These are phyloP conservation scores for Schizothecium vesticola DNA, from an alignment of 495 filamentous ascomycete species.

Conservation along the genomic window DNA sequence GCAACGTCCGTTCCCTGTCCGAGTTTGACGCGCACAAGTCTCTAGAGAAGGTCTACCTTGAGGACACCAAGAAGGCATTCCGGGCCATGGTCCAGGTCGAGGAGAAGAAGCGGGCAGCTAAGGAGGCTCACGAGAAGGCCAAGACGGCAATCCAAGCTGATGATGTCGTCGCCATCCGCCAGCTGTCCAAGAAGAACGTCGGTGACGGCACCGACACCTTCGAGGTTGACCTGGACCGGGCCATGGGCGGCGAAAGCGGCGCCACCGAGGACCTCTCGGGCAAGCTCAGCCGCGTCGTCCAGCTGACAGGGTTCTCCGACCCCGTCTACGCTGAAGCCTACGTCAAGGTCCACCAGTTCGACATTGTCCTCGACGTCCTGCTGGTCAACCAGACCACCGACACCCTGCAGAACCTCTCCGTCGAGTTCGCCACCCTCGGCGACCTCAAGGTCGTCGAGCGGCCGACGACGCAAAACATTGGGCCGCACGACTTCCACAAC, in stretches of 20 bases:
- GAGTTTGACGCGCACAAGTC: slow-evolving; percentile 88
- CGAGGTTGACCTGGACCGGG: slow-evolving; percentile 86
- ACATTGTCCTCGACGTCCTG: slow-evolving; percentile 95
- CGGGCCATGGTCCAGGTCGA: slow-evolving; percentile 96
- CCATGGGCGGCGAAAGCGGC: slow-evolving; percentile 81
- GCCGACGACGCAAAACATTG: slow-evolving; percentile 91
- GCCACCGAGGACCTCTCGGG: slow-evolving; percentile 76
- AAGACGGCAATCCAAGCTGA: slow-evolving; percentile 95
- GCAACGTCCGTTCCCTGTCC: slow-evolving; percentile 84
- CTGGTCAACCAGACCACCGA: slow-evolving; percentile 97
- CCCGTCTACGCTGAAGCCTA: slow-evolving; percentile 98
- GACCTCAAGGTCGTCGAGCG: slow-evolving; percentile 98
- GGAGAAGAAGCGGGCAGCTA: slow-evolving; percentile 91
- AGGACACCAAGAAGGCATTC: slow-evolving; percentile 96
- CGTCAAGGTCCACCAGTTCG: slow-evolving; percentile 98
- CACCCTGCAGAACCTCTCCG: slow-evolving; percentile 92
- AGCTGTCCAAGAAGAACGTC: slow-evolving; percentile 88
- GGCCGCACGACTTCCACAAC: slow-evolving; percentile 92
- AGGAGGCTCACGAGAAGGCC: slow-evolving; percentile 85
- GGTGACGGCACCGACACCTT: slow-evolving; percentile 78
- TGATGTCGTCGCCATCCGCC: slow-evolving; percentile 86
- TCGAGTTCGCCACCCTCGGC: slow-evolving; percentile 96
- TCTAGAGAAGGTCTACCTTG: slow-evolving; percentile 85
- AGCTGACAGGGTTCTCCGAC: slow-evolving; percentile 97
- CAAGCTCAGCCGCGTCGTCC: slow-evolving; percentile 93